Percentiles rank a stretch among this genome's conserved stretches.
Evolutionary conservation across 192 early-diverging fungal species (phyloP).

Genomic region (Coemansia sp.): DNA sequence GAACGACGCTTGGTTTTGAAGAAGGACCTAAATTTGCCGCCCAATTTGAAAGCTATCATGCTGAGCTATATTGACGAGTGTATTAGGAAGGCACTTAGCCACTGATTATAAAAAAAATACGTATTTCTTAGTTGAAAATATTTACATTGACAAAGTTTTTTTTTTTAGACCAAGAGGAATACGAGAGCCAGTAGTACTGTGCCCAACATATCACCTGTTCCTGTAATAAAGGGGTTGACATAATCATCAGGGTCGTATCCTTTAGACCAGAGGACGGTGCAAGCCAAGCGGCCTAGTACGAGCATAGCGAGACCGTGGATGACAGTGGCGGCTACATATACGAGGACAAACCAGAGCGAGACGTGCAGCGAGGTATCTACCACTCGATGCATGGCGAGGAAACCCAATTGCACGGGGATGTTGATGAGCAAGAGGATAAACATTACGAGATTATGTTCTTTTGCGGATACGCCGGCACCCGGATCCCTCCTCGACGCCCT

Average conservation of each 20-base stretch:
- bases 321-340: conserved; percentile 61
- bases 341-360: conserved; percentile 48
- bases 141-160: not conserved
- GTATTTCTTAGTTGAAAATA: not conserved
- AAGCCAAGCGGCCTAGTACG: conserved; percentile 60
- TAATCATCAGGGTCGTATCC: conserved; percentile 81
- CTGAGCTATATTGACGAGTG: conserved; percentile 23
- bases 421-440: conserved; percentile 66
- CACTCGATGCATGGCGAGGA: conserved; percentile 57
- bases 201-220: conserved; percentile 70
- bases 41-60: conserved; percentile 17
- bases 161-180: conserved; percentile 19
- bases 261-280: conserved; percentile 63
- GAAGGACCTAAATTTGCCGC: conserved; percentile 1
- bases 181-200: conserved; percentile 61
- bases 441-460: conserved; percentile 55
- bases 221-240: conserved; percentile 59
- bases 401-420: conserved; percentile 67
- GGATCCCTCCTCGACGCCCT: conserved; percentile 10
- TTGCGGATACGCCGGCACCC: conserved; percentile 39
- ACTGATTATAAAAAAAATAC: not conserved
- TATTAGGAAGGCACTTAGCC: not conserved
- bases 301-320: conserved; percentile 61
- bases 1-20: conserved; percentile 16
- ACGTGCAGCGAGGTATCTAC: conserved; percentile 55